Conservation (phyloP, 352 stramenopile species). For the Phytophthora cactorum region DNA sequence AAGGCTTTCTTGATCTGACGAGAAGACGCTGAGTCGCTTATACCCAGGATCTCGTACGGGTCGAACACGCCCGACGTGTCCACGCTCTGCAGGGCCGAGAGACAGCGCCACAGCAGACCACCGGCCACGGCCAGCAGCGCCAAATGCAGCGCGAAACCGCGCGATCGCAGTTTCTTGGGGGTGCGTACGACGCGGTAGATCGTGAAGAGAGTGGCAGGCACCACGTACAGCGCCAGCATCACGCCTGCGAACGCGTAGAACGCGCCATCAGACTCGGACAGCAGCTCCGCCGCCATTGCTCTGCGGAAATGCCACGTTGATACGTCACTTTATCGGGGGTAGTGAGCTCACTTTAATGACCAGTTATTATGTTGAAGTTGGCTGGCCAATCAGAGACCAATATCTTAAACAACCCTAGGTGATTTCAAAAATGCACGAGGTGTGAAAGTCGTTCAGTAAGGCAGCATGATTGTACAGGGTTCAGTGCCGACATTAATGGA, state of each 20-base stretch:
- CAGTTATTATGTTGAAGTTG: neutral
- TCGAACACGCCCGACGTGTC: conserved; percentile 84
- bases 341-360: conserved; percentile 2
- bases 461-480: too few relatives aligned
- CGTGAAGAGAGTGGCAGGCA: conserved; percentile 64
- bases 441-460: too few relatives aligned
- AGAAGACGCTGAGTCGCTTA: conserved; percentile 58
- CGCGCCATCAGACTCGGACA: conserved; percentile 76
- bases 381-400: neutral
- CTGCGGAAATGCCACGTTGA: neutral
- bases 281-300: conserved; percentile 30
- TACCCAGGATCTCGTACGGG: conserved; percentile 85
- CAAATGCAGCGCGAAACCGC: conserved; percentile 56
- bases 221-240: conserved; percentile 82
- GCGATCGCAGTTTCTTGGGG: conserved; percentile 56
- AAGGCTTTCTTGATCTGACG: conserved; percentile 83
- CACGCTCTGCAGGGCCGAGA: conserved; percentile 70
- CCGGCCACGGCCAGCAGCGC: conserved; percentile 56
- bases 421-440: too few relatives aligned
- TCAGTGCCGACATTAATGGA: neutral
- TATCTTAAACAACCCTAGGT: neutral
- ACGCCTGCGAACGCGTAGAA: conserved; percentile 87
- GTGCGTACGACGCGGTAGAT: conserved; percentile 52
- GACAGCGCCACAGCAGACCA: conserved; percentile 50
- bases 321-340: neutral